Evolutionary conservation across 106 monocot genomes (phyloP).

Genomic region (Dendrobium officinale): DNA sequence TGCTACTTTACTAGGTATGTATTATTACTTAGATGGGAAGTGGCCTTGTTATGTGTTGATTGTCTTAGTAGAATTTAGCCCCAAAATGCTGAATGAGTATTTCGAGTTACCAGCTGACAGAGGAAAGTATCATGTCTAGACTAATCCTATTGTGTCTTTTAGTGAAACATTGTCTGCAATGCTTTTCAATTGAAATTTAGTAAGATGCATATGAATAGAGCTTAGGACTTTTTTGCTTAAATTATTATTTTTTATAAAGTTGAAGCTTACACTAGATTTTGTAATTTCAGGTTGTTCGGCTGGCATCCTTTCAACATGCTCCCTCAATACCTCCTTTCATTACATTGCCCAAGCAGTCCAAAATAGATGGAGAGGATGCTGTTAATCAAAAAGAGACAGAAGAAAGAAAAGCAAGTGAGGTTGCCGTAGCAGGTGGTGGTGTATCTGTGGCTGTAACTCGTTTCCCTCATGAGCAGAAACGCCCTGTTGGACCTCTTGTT

Average conservation of each 20-base stretch:
- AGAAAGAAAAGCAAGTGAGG: constrained; percentile 74
- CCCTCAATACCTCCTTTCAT: constrained; percentile 97
- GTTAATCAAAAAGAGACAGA: constrained; percentile 45
- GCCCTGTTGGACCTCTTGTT: constrained; percentile 88
- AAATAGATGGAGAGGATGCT: constrained; percentile 62
- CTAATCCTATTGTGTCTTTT: not conserved
- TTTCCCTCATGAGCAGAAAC: constrained; percentile 92
- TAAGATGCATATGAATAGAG: not conserved
- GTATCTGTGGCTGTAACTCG: constrained; percentile 93
- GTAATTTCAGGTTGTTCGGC: constrained; percentile 67
- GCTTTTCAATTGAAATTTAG: not conserved
- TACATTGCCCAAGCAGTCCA: constrained; percentile 76
- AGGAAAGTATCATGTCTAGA: constrained; percentile 1
- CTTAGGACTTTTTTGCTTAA: not conserved
- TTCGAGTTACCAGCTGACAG: constrained; percentile 1
- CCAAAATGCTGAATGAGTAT: not conserved
- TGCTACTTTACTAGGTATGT: not conserved
- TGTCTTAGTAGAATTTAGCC: not conserved
- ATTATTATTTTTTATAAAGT: not conserved
- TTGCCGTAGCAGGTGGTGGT: constrained; percentile 97
- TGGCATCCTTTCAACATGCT: constrained; percentile 97
- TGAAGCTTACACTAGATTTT: not conserved
- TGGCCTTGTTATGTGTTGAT: not conserved
- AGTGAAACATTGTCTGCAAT: not conserved
- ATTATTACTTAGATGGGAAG: not conserved